Evolutionary conservation across 2,329 filamentous ascomycete genomes (phyloP).

Genomic region (Aspergillus neoniger): DNA sequence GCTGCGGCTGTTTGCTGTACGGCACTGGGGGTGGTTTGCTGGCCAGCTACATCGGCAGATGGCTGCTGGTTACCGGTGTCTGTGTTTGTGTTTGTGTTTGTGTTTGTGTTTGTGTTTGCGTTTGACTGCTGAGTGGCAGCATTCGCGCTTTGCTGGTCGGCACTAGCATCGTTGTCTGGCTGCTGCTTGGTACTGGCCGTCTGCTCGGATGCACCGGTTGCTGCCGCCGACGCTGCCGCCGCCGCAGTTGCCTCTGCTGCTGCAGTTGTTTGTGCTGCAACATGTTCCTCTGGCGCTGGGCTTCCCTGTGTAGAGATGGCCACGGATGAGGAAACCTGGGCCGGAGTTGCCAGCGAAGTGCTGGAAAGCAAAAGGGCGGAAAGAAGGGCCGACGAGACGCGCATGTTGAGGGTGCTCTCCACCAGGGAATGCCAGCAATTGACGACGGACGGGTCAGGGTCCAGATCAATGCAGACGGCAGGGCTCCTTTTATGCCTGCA

Average conservation of each 20-base stretch:
- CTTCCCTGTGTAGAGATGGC: constrained; percentile 17
- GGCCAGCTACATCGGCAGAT: background rate
- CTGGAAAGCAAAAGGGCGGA: constrained; percentile 26
- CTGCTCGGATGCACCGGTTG: constrained; percentile 2
- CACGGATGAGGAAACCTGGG: constrained; percentile 19
- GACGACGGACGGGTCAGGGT: constrained; percentile 16
- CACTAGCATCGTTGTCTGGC: constrained; percentile 6
- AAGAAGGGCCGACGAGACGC: constrained; percentile 25
- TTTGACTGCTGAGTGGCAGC: constrained; percentile 9
- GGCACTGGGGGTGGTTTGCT: constrained; percentile 1
- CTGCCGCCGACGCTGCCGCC: constrained; percentile 11
- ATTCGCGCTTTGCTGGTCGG: constrained; percentile 1
- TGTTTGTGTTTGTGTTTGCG: background rate
- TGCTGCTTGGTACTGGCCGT: constrained; percentile 10
- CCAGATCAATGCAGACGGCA: constrained; percentile 13
- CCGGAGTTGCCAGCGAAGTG: constrained; percentile 24
- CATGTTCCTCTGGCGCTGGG: constrained; percentile 16
- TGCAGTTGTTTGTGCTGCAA: constrained; percentile 15
- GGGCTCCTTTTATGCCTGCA: constrained; percentile 22
- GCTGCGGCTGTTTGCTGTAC: constrained; percentile 10
- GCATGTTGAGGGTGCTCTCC: constrained; percentile 23
- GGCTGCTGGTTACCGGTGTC: constrained; percentile 4
- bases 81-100: background rate
- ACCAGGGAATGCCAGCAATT: constrained; percentile 20
- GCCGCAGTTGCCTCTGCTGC: constrained; percentile 12